Evolutionary conservation across 768 basidiomycete genomes (phyloP), one percentile per base, ranked within the genome.

Genomic region (Naganishia onofrii): DNA sequence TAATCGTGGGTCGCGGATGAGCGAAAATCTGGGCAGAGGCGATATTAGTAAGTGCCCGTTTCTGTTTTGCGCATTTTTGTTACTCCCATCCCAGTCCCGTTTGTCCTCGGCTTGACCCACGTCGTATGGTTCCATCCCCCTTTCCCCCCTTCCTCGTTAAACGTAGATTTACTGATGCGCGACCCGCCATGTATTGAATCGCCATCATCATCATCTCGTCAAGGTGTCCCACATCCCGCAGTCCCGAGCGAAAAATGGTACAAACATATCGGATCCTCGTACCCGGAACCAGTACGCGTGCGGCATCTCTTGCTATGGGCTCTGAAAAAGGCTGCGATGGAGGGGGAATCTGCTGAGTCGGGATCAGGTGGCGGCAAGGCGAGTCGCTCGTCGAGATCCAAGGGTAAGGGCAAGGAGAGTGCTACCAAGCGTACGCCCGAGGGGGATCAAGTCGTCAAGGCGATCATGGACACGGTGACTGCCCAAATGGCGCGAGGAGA

Each of bases 401-500:
- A 67, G 75, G 70, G 53, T 71, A 73, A 67, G 71, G 65, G 31
- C 73, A 74, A 66, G 66, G 58, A 34, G 67, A 68, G n/a, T n/a
- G n/a, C 36, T 23, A 67, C 54, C 19, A 63, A 63, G 60, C 70
- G 71, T 51, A 77, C 79, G 15, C 70, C 70, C 26, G 76, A 77
- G 66, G 79, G 79, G 2, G 79, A 80, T 72, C 68, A 67, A 66
- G 54, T 80, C 55, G 64, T 78, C 9, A 71, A 70, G 67, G 74
- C 74, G 68, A 77, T 80, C 28, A 77, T 80, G 77, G 76, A 77
- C 9, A 74, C 77, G 15, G 72, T 80, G n/a, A 64, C 77, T 55
- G 64, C 55, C 8, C 72, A 71, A 17, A 56, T 78, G 66, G 74
- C 74, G 19, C 67, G 74, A 54, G 79, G 79, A 3, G 71, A 70